Conservation (phyloP, 768 basidiomycete genomes). For the Cyclocybe cylindracea region DNA sequence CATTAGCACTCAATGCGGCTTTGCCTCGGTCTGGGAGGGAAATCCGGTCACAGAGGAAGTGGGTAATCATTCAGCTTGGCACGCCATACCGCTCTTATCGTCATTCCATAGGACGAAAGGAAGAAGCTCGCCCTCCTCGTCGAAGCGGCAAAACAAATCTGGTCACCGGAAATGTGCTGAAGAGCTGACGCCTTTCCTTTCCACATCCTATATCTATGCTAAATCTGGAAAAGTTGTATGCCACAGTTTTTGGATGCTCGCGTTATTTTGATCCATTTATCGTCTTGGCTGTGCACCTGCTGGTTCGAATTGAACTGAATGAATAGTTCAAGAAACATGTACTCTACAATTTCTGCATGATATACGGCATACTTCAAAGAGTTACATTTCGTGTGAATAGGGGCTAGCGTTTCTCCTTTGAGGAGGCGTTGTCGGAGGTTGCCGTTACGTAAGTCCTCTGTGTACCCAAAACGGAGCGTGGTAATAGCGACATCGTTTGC, state of each 20-base stretch:
- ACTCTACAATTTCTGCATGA: too few relatives aligned
- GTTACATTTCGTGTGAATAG: too few relatives aligned
- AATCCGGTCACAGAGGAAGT: slow-evolving; percentile 55
- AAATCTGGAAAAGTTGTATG: slow-evolving; percentile 5
- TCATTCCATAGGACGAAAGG: slow-evolving; percentile 41
- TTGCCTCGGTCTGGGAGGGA: slow-evolving; percentile 59
- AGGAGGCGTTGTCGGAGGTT: too few relatives aligned
- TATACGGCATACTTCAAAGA: too few relatives aligned
- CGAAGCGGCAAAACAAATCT: slow-evolving; percentile 47
- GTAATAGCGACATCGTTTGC: too few relatives aligned
- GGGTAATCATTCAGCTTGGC: slow-evolving; percentile 5
- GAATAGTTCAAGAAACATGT: too few relatives aligned
- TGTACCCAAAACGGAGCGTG: too few relatives aligned
- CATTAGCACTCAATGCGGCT: slow-evolving; percentile 67
- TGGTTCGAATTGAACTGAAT: too few relatives aligned
- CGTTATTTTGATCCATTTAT: background rate
- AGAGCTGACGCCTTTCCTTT: background rate
- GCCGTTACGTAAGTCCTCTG: too few relatives aligned
- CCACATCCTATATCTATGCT: slow-evolving; percentile 3
- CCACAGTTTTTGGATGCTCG: background rate
- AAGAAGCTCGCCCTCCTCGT: slow-evolving; percentile 48
- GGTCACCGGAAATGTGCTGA: slow-evolving; percentile 26
- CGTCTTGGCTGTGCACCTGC: too few relatives aligned
- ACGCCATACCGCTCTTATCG: background rate
- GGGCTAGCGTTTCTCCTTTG: too few relatives aligned